Percentiles rank a stretch among this genome's conserved stretches.
Evolutionary conservation across 352 stramenopile species (phyloP).

Genomic region (Pythium phragmitis): DNA sequence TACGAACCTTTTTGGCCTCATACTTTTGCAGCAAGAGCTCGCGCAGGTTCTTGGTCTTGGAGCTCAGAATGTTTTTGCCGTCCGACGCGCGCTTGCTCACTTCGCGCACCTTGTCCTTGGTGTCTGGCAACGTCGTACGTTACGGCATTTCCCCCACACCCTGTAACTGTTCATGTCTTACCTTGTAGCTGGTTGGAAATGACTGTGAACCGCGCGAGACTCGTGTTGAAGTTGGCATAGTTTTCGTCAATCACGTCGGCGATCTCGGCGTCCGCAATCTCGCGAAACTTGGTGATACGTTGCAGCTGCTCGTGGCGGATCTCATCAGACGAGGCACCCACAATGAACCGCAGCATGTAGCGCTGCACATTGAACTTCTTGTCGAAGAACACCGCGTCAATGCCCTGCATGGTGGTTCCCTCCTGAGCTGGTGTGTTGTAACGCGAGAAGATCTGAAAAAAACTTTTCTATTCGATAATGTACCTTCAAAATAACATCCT

Average conservation of each 20-base stretch:
- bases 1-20: conserved; percentile 66
- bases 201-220: conserved; percentile 69
- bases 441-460: neutral
- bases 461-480: neutral
- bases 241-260: conserved; percentile 81
- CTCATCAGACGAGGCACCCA: conserved; percentile 66
- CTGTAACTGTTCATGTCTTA: conserved; percentile 10
- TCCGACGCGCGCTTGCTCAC: conserved; percentile 67
- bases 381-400: conserved; percentile 79
- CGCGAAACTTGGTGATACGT: conserved; percentile 54
- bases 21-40: conserved; percentile 82
- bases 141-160: too few relatives aligned
- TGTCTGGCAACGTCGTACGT: conserved; percentile 35
- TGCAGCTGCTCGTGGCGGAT: conserved; percentile 66
- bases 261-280: conserved; percentile 76
- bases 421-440: neutral
- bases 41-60: conserved; percentile 82
- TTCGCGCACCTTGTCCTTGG: conserved; percentile 64
- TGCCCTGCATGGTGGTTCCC: conserved; percentile 44
- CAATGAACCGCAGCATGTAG: conserved; percentile 81
- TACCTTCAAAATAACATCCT: conserved; percentile 19
- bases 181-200: conserved; percentile 82
- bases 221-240: conserved; percentile 85
- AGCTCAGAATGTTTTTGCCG: conserved; percentile 77
- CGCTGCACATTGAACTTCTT: conserved; percentile 80